phyloP scores from a whole-genome alignment of 768 basidiomycete genomes.

The Lanmaoa pseudosensibilis region DNA sequence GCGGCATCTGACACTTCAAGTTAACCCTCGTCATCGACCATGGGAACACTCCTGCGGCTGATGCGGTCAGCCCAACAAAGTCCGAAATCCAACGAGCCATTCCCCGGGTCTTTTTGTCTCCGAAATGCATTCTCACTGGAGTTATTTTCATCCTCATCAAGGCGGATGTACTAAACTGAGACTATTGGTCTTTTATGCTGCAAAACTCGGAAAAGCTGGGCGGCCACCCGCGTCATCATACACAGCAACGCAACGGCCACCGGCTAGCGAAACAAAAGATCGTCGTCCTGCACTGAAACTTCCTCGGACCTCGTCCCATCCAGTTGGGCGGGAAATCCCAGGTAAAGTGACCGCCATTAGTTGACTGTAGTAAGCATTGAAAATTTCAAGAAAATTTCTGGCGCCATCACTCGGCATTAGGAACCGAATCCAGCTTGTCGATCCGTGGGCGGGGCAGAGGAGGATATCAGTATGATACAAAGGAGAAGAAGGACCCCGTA shows the following conservation, averaged over 20 bases:
- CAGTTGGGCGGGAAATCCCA: conserved; percentile 9
- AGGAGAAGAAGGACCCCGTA: conserved; percentile 25
- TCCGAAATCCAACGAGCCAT: conserved; percentile 16
- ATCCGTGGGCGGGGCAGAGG: conserved; percentile 20
- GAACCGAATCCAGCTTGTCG: conserved; percentile 12
- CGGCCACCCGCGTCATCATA: conserved; percentile 18
- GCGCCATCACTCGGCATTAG: conserved; percentile 22
- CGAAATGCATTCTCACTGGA: conserved; percentile 24
- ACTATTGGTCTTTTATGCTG: conserved; percentile 7
- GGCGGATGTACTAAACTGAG: conserved; percentile 2
- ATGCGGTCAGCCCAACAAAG: conserved; percentile 22
- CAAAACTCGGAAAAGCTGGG: conserved; percentile 8
- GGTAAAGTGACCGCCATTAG: conserved; percentile 9
- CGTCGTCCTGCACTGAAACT: neutral
- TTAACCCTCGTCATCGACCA: conserved; percentile 10
- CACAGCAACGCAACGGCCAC: conserved; percentile 7
- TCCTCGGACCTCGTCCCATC: conserved; percentile 24
- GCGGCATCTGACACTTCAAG: conserved; percentile 1
- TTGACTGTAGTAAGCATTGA: conserved; percentile 6
- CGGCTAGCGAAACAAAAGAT: conserved; percentile 10
- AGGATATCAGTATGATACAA: neutral
- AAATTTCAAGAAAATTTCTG: conserved; percentile 12
- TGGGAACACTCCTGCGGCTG: conserved; percentile 25
- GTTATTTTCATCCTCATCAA: conserved; percentile 18
- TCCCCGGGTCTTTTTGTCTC: conserved; percentile 12